Conservation (phyloP, 495 filamentous ascomycete genomes). For the Margaritispora aquatica region DNA sequence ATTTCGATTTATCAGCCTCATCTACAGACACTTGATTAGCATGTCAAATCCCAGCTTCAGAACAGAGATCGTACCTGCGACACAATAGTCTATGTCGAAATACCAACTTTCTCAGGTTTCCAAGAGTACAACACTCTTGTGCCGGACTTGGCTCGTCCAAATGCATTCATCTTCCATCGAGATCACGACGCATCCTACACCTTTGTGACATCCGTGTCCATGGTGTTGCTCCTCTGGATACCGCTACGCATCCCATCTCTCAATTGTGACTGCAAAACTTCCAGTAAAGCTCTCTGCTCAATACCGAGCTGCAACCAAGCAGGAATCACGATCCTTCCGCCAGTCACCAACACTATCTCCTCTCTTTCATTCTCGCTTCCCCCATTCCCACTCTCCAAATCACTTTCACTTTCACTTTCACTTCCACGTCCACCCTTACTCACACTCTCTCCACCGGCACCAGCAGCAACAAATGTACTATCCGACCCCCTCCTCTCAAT, state of each 20-base stretch:
- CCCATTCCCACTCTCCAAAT: neutral
- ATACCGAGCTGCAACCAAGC: neutral
- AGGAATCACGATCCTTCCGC: neutral
- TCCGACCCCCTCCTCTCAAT: neutral
- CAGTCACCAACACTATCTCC: neutral
- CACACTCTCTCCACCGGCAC: too few relatives aligned
- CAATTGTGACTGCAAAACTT: neutral
- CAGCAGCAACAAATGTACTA: too few relatives aligned
- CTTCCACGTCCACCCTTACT: too few relatives aligned
- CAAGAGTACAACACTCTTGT: neutral
- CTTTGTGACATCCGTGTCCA: neutral
- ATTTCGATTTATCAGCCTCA: too few relatives aligned
- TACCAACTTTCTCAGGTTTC: too few relatives aligned
- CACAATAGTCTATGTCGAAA: too few relatives aligned
- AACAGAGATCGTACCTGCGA: too few relatives aligned
- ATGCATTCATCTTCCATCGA: neutral
- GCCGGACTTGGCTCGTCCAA: neutral
- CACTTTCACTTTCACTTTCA: too few relatives aligned
- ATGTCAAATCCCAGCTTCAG: too few relatives aligned
- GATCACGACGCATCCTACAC: neutral
- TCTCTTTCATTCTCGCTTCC: neutral
- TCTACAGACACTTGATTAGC: too few relatives aligned
- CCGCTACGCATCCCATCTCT: neutral
- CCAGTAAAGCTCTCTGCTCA: neutral
- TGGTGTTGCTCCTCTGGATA: neutral